These are phyloP conservation scores for Pyricularia pennisetigena DNA, from an alignment of 2,329 filamentous ascomycete genomes.

Conservation along the genomic window DNA sequence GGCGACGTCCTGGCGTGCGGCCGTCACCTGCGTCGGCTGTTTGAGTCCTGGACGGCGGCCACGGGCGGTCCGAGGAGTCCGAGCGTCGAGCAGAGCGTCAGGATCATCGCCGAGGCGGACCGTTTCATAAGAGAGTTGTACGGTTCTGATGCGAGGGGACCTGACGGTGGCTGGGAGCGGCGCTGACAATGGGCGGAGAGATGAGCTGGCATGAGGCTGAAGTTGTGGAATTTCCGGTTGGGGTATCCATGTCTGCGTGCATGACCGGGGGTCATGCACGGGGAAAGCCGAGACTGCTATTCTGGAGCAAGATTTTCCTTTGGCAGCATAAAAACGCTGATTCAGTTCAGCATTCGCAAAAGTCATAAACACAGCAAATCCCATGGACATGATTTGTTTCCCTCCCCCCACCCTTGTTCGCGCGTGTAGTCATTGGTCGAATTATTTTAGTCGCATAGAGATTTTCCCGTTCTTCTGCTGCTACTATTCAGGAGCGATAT, in stretches of 20 bases:
- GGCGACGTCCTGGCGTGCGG: constrained; percentile 28
- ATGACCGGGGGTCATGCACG: not conserved
- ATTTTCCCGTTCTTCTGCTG: not conserved
- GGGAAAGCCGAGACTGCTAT: too few species aligned
- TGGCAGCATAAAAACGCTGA: too few species aligned
- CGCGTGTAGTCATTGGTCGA: not conserved
- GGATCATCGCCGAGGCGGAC: constrained; percentile 33
- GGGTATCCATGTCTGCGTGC: not conserved
- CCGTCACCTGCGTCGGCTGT: constrained; percentile 26
- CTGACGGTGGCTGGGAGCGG: not conserved
- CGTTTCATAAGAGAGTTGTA: constrained; percentile 28
- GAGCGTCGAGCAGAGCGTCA: constrained; percentile 34
- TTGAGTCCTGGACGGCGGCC: constrained; percentile 30
- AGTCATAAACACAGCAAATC: too few species aligned
- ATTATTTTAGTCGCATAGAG: not conserved
- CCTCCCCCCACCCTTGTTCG: too few species aligned
- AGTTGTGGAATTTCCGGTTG: not conserved
- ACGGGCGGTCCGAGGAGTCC: constrained; percentile 29
- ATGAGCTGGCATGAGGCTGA: not conserved
- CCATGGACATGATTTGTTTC: too few species aligned
- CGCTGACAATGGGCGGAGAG: not conserved
- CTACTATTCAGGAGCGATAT: constrained; percentile 1
- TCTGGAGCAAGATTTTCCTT: too few species aligned
- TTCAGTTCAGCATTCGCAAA: too few species aligned
- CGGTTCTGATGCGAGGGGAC: not conserved